Evolutionary conservation across 768 basidiomycete genomes (phyloP).

Genomic region (Boletales sp.): DNA sequence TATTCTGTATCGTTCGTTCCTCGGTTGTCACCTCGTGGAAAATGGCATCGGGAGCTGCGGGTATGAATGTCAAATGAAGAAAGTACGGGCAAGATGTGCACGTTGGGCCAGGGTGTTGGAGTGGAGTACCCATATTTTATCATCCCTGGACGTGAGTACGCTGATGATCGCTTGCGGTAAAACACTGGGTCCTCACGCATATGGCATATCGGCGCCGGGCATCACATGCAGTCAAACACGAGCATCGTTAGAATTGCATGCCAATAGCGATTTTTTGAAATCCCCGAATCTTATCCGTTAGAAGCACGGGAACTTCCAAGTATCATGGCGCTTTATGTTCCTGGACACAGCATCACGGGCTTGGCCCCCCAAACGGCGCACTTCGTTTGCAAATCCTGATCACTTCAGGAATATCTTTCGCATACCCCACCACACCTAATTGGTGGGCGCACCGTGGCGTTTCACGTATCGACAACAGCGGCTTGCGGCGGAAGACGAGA

Average conservation of each 20-base stretch:
- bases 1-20: too few species aligned
- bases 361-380: neutral
- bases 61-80: neutral
- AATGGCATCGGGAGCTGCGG: neutral
- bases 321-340: constrained; percentile 2
- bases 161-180: neutral
- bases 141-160: constrained; percentile 6
- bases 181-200: neutral
- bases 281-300: neutral
- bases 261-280: neutral
- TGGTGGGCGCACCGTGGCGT: neutral
- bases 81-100: too few species aligned
- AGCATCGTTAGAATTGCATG: neutral
- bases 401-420: constrained; percentile 2
- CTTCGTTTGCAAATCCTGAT: neutral
- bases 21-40: too few species aligned
- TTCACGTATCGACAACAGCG: neutral
- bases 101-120: too few species aligned
- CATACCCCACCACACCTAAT: neutral
- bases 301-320: neutral
- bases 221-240: neutral
- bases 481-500: neutral
- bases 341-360: neutral
- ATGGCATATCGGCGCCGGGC: neutral
- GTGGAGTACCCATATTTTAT: neutral